Conservation (phyloP, 768 basidiomycete species). For the Russula lepida region DNA sequence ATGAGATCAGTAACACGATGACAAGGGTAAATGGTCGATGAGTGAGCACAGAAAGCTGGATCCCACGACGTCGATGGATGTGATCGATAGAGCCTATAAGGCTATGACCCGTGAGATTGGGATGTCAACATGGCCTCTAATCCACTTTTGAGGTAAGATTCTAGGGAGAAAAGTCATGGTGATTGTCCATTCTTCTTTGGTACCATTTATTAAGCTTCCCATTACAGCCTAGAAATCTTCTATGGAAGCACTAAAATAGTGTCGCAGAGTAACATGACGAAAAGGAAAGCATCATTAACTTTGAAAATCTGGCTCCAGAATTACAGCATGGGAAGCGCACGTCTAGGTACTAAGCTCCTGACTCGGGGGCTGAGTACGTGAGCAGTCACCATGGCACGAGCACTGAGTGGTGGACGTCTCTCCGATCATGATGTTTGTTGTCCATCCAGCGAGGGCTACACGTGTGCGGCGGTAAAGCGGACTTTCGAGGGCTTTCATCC, state of each 20-base stretch:
- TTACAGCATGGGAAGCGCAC: not conserved
- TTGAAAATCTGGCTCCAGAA: not conserved
- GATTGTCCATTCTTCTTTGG: not conserved
- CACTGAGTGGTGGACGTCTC: not conserved
- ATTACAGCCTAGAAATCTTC: not conserved
- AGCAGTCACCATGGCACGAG: not conserved
- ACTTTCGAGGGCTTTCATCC: not conserved
- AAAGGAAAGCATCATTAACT: not conserved
- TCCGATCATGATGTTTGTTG: not conserved
- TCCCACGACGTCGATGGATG: too few species aligned
- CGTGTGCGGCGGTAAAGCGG: not conserved
- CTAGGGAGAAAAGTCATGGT: too few species aligned
- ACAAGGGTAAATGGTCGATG: too few species aligned
- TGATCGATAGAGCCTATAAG: too few species aligned
- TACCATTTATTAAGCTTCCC: not conserved
- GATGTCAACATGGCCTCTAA: too few species aligned
- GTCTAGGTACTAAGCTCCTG: too few species aligned
- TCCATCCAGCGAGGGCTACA: not conserved
- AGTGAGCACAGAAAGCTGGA: too few species aligned
- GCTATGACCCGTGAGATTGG: too few species aligned
- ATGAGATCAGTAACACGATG: too few species aligned
- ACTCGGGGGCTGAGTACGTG: too few species aligned
- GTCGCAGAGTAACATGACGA: not conserved
- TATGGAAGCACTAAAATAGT: not conserved
- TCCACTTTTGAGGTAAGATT: too few species aligned